phyloP scores from a whole-genome alignment of 148 eudicot genomes.

The Cornus suecica region DNA sequence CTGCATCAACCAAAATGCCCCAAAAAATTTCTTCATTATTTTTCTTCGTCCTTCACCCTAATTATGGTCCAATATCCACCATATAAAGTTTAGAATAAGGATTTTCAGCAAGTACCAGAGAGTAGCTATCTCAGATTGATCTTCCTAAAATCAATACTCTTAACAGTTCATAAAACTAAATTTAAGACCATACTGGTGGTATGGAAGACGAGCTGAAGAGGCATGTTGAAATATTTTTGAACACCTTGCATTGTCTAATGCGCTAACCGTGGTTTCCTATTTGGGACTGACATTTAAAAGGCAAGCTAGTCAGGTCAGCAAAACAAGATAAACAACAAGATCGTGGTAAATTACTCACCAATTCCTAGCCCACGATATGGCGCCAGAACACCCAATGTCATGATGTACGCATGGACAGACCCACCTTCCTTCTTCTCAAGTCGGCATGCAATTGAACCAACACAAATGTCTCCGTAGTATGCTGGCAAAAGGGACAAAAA shows the following conservation, averaged over 20 bases:
- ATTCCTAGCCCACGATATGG: slow-evolving; percentile 94
- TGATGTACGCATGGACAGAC: slow-evolving; percentile 72
- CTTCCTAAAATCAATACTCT: background rate
- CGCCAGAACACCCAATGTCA: slow-evolving; percentile 97
- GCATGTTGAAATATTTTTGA: background rate
- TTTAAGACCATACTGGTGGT: background rate
- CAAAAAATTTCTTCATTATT: background rate
- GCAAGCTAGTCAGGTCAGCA: background rate
- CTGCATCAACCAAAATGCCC: background rate
- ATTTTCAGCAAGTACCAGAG: background rate
- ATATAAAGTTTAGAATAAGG: background rate
- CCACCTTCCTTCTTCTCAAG: slow-evolving; percentile 86
- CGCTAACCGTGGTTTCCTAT: background rate
- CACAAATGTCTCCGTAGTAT: slow-evolving; percentile 91
- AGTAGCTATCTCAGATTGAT: background rate
- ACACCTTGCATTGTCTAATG: background rate
- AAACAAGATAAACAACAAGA: background rate
- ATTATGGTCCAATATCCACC: background rate
- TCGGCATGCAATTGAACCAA: slow-evolving; percentile 92
- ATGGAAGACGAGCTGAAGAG: background rate
- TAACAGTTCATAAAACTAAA: background rate
- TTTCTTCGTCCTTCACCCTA: background rate
- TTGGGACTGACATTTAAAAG: background rate
- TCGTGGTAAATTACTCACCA: slow-evolving; percentile 48
- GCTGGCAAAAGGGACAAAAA: slow-evolving; percentile 38